Base-by-base conservation (phyloP, 2,329 filamentous ascomycete species). In the Colletotrichum sp. region DNA sequence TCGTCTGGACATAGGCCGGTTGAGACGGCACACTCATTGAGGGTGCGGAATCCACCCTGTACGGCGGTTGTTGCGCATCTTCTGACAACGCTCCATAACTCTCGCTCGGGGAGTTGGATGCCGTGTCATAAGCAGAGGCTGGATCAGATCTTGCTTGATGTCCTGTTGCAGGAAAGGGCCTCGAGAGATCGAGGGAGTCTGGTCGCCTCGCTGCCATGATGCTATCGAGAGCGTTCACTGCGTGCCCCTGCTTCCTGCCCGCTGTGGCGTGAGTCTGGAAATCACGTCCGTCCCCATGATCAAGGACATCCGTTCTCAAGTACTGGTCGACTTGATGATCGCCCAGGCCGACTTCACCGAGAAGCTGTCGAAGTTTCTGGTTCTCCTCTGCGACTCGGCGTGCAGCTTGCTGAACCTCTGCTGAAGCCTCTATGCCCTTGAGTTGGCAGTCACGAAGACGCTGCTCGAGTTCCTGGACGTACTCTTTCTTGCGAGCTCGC, bases 401-500 rank as follows among this genome's bases (percentile, higher is more conserved):
- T 3, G 94, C 94, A 1, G 93, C 94, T 67, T 89, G 85, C 81
- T 96, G 94, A 13, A 96, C 92, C 81, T 95, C 93, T n/a, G 89
- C 87, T 1, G 92, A 93, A 5, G 93, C 94, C 80, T 93, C 90
- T 65, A 94, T 89, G 21, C 94, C 94, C 36, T 90, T 86, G 49
- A 90, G 87, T 82, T 95, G 93, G 81, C 90, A 95, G 69, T 86
- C 85, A 63, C 92, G 90, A 73, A 93, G 85, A 76, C 91, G 92
- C 70, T 89, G 86, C 83, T 96, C 93, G 32, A 95, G 89, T 71
- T 94, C 92, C 77, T 92, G 88, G 52, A 95, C 85, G 81, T 96
- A 95, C 81, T 95, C 93, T 86, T 94, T 95, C 78, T 92, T 90
- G 44, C 94, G 90, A 62, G 93, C 93, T 69, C 94, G 92, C n/a